These are phyloP conservation scores for Cantharellus anzutake DNA, from an alignment of 768 basidiomycete species.

Conservation along the genomic window DNA sequence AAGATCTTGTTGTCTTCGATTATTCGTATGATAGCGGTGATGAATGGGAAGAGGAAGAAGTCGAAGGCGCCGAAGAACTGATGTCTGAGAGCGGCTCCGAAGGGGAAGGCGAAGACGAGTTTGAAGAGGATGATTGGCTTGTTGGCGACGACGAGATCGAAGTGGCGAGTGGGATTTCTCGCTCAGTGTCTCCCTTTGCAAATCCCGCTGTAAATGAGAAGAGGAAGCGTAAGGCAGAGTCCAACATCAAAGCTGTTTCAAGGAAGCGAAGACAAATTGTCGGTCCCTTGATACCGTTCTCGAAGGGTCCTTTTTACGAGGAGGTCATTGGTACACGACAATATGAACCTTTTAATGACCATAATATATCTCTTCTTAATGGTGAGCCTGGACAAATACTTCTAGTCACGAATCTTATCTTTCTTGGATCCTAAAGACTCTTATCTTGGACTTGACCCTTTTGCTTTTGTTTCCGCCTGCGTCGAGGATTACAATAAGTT, in stretches of 20 bases:
- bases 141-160: constrained; percentile 53
- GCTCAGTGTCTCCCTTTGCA: constrained; percentile 12
- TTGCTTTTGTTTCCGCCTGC: constrained; percentile 42
- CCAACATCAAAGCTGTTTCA: constrained; percentile 24
- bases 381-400: constrained; percentile 26
- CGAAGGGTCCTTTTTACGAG: constrained; percentile 76
- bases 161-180: constrained; percentile 11
- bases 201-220: not conserved
- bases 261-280: constrained; percentile 59
- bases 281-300: constrained; percentile 61
- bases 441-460: constrained; percentile 56
- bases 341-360: constrained; percentile 51
- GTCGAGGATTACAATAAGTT: constrained; percentile 17
- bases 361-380: constrained; percentile 68
- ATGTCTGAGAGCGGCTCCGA: constrained; percentile 14
- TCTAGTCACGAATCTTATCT: not conserved
- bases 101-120: constrained; percentile 24
- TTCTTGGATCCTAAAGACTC: constrained; percentile 30
- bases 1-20: constrained; percentile 60
- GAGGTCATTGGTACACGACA: constrained; percentile 40
- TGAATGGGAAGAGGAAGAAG: constrained; percentile 86
- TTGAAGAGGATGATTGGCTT: constrained; percentile 58
- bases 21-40: constrained; percentile 89
- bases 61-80: constrained; percentile 58
- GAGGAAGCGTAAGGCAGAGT: constrained; percentile 39